Conservation (phyloP, 805 yeast genomes). For the Myxozyma melibiosi region DNA sequence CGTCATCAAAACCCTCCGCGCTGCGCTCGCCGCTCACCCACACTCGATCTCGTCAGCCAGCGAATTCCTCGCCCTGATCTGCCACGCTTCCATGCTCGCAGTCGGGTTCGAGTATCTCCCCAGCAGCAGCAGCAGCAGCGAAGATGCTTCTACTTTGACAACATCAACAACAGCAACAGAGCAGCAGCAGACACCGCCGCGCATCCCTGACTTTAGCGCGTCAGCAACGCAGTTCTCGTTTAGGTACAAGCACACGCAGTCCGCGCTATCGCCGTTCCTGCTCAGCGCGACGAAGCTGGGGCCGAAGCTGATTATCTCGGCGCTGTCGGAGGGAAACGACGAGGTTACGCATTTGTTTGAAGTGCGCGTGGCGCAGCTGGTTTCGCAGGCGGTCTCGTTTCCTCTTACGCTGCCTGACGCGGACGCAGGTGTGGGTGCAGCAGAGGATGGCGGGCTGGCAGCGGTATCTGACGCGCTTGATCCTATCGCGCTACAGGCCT, state of each 20-base stretch:
- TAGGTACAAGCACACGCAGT: conserved; percentile 20
- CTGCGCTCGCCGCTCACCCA: not conserved
- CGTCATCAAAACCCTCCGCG: conserved; percentile 1
- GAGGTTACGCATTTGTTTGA: conserved; percentile 18
- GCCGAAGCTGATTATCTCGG: conserved; percentile 19
- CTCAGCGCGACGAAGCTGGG: conserved; percentile 24
- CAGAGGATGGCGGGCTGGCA: not conserved
- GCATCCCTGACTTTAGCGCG: conserved; percentile 4
- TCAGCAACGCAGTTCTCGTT: conserved; percentile 16
- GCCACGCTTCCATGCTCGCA: conserved; percentile 24
- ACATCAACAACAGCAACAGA: not conserved
- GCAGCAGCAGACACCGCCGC: not conserved
- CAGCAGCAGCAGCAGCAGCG: conserved; percentile 12
- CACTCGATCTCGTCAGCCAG: conserved; percentile 6
- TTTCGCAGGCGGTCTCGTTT: conserved; percentile 1
- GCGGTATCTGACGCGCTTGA: not conserved
- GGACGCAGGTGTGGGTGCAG: not conserved
- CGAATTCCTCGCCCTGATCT: conserved; percentile 16
- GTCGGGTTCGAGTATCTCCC: conserved; percentile 26
- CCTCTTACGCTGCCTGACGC: not conserved
- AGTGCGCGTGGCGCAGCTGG: conserved; percentile 12
- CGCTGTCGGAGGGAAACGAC: conserved; percentile 22
- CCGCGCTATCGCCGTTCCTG: conserved; percentile 21
- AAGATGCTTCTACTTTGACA: not conserved
- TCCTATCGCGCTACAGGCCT: conserved; percentile 4